Percentiles rank a stretch among this genome's conserved stretches.
phyloP scores from a whole-genome alignment of 176 grass and related monocot genomes.

The Eremochloa ophiuroides region DNA sequence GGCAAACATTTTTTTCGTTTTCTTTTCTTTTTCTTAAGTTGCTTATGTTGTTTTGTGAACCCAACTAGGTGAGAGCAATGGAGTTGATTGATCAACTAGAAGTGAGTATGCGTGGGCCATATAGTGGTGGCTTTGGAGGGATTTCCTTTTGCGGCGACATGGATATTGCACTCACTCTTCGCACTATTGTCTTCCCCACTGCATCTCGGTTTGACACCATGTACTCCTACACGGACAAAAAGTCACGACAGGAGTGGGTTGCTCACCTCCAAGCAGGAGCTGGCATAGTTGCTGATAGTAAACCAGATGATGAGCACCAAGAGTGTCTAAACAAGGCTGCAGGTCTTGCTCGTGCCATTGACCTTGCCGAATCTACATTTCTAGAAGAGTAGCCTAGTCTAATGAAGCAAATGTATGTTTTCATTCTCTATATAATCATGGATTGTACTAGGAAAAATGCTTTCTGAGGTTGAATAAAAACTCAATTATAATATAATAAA shows the following conservation, averaged over 20 bases:
- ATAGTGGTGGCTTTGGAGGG: constrained; percentile 76
- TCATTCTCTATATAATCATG: neutral
- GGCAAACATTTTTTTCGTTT: neutral
- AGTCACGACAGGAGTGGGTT: constrained; percentile 59
- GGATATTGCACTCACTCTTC: constrained; percentile 75
- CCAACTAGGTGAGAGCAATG: constrained; percentile 80
- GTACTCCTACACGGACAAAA: constrained; percentile 40
- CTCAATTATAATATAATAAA: constrained; percentile 10
- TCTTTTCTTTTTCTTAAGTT: neutral
- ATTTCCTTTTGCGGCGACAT: constrained; percentile 75
- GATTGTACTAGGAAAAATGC: neutral
- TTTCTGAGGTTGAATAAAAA: neutral
- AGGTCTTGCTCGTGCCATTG: constrained; percentile 55
- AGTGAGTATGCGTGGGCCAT: constrained; percentile 62
- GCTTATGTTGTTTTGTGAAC: neutral
- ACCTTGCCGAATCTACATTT: constrained; percentile 78
- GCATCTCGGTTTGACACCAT: constrained; percentile 50
- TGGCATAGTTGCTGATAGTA: constrained; percentile 78
- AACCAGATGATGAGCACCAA: constrained; percentile 63
- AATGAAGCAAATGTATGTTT: neutral
- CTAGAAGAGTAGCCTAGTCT: constrained; percentile 17
- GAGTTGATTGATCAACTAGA: constrained; percentile 82
- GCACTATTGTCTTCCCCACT: constrained; percentile 65
- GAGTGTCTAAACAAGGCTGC: constrained; percentile 87
- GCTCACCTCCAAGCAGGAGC: constrained; percentile 75